Base-by-base conservation (phyloP, 257 asterid genomes). In the Vinca minor region DNA sequence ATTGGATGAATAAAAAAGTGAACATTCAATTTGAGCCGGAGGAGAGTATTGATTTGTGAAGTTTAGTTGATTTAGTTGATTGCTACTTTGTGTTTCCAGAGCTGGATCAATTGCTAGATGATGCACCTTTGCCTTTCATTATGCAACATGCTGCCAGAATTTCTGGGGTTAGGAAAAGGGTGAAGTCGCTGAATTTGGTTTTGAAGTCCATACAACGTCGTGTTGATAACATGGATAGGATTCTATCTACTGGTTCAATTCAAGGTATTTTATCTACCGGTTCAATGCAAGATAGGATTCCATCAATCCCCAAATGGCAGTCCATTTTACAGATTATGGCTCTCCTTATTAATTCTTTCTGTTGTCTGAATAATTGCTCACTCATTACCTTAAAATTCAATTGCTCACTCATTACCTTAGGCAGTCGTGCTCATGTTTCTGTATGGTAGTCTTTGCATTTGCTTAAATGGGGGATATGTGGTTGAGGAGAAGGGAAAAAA, bases 61-160 rank as follows among this genome's bases (percentile, higher is more conserved):
- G 25, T 38, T 39, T 69, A 29, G 59, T 50, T 52, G 52, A 42
- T 61, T 29, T 42, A 42, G 12, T 31, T 47, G 31, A 20, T 23
- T 35, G 17, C n/a, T n/a, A n/a, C n/a, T 21, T 13, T 23, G 8
- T 44, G 34, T 52, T 57, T 64, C 39, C 86, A 93, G 98, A 93
- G 78, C 98, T 93, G 71, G 97, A 93, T 78, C 86, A 78, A 65
- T 77, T 93, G 77, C 78, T 93, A 66, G 97, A 93, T 67, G 96
- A 87, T 77, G 98, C 97, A 49, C 98, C 97, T 12, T 79, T 89
- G 28, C 94, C 97, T 47, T 93, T 93, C 78, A 83, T 93, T 46
- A 87, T 93, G 97, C 98, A 93, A 80, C 96, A 89, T 15, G 94
- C 96, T 11, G 83, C 88, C 25, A 89, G 91, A 85, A 87, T 93